These are phyloP conservation scores for Lasiodiplodia citricola DNA, from an alignment of 2,329 filamentous ascomycete species.

Conservation along the genomic window DNA sequence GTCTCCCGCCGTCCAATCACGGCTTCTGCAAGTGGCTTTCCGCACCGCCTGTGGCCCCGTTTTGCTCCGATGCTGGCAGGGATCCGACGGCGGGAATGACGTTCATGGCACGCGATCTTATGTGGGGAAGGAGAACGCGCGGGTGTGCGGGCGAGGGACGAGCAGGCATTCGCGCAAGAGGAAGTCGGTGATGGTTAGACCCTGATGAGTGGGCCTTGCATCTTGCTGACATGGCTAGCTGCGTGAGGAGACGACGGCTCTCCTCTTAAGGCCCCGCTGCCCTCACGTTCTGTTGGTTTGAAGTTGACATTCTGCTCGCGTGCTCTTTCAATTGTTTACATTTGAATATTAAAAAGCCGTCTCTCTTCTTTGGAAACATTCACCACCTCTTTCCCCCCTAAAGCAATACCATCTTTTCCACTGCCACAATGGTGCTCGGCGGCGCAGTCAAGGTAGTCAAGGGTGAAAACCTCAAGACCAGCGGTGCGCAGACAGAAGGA, in stretches of 20 bases:
- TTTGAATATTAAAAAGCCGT: no score
- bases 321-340: background rate
- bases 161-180: background rate
- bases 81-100: slow-evolving; percentile 13
- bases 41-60: background rate
- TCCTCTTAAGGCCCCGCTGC: background rate
- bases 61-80: slow-evolving; percentile 9
- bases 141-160: background rate
- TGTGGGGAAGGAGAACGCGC: slow-evolving; percentile 4
- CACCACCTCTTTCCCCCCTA: background rate
- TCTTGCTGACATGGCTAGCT: background rate
- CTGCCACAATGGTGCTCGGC: slow-evolving; percentile 14
- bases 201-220: background rate
- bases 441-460: slow-evolving; percentile 25
- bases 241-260: background rate
- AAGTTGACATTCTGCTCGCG: background rate
- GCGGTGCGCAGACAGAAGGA: slow-evolving; percentile 55
- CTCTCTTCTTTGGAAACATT: background rate
- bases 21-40: background rate
- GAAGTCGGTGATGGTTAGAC: background rate
- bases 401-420: no score
- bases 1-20: background rate
- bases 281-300: background rate
- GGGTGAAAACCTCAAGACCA: slow-evolving; percentile 25
- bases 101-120: background rate